Evolutionary conservation across 805 yeast species (phyloP), one percentile per base, ranked within the genome.

Genomic region (Metschnikowia noctiluminum): DNA sequence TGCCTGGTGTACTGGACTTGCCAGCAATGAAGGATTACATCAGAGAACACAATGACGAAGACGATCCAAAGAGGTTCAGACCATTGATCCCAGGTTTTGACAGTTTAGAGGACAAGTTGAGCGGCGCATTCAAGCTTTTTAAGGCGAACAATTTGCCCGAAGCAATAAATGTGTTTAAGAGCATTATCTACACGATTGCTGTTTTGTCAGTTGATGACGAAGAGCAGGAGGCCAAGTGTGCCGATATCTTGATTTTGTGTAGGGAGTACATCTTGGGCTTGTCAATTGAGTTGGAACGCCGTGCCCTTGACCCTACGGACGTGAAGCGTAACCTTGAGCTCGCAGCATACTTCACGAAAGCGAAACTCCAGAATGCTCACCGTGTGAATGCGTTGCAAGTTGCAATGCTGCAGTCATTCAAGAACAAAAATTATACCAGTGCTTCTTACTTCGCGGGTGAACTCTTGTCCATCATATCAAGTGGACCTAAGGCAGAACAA

Each of bases 291-390:
- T 77, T 92, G 55, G 80, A 79, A 48, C 91, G 99, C 70, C 89
- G 98, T 70, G 64, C 86, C 10, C 70, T 95, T 50, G 88, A 86
- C 31, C 76, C 84, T 10, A 78, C 78, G 30, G 84, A 84, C 52
- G 74, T 86, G 47, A 86, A 89, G 68, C 86, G 98, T 54, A 91
- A 89, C 67, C 77, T 94, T 62, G 98, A 94, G 68, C 74, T 94
- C 57, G 98, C 99, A 6, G 95, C 98, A 1, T 92, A 92, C 70
- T 95, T 94, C 75, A 89, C 99, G 12, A 84, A 81, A 63, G 85
- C 91, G 28, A 80, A 86, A 55, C 78, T 94, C 58, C 89, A 86
- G 55, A 84, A 87, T 34, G 85, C 86, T 7, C 99, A 94, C 68
- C 81, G 86, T 51, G 81, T 85, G 46, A 85, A 89, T 62, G 96